Evolutionary conservation across 2,329 filamentous ascomycete genomes (phyloP).

Genomic region (Hypoxylon sp.): DNA sequence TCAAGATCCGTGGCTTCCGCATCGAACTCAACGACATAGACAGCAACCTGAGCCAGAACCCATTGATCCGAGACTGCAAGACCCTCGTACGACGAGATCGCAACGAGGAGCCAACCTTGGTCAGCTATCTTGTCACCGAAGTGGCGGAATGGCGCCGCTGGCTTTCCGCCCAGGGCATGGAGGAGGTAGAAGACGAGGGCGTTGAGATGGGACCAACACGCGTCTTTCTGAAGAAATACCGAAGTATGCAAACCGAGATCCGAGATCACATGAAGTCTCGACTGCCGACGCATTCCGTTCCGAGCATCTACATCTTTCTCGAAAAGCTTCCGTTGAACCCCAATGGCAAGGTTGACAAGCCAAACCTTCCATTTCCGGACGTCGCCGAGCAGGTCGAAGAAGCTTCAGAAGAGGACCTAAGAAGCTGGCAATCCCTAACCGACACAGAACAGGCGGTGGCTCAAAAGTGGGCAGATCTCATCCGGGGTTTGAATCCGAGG

Average conservation of each 20-base stretch:
- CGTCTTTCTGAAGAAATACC: slow-evolving; percentile 56
- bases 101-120: slow-evolving; percentile 83
- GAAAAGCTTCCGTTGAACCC: slow-evolving; percentile 79
- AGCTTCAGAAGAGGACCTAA: slow-evolving; percentile 52
- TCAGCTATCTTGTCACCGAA: slow-evolving; percentile 91
- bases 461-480: slow-evolving; percentile 75
- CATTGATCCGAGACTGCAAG: slow-evolving; percentile 81
- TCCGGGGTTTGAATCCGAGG: slow-evolving; percentile 71
- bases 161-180: slow-evolving; percentile 62
- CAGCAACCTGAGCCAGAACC: slow-evolving; percentile 76
- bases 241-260: slow-evolving; percentile 57
- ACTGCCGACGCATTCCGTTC: slow-evolving; percentile 78
- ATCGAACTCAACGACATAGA: slow-evolving; percentile 97
- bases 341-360: slow-evolving; percentile 86
- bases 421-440: slow-evolving; percentile 51
- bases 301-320: slow-evolving; percentile 76
- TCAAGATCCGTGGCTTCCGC: slow-evolving; percentile 95
- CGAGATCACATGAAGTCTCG: slow-evolving; percentile 74
- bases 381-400: slow-evolving; percentile 67
- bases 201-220: slow-evolving; percentile 53
- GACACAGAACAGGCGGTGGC: slow-evolving; percentile 74
- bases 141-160: slow-evolving; percentile 75
- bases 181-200: slow-evolving; percentile 64
- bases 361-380: slow-evolving; percentile 82
- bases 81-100: slow-evolving; percentile 85